Evolutionary conservation across 140 eudicot genomes (phyloP).

Genomic region (Cichorium intybus): DNA sequence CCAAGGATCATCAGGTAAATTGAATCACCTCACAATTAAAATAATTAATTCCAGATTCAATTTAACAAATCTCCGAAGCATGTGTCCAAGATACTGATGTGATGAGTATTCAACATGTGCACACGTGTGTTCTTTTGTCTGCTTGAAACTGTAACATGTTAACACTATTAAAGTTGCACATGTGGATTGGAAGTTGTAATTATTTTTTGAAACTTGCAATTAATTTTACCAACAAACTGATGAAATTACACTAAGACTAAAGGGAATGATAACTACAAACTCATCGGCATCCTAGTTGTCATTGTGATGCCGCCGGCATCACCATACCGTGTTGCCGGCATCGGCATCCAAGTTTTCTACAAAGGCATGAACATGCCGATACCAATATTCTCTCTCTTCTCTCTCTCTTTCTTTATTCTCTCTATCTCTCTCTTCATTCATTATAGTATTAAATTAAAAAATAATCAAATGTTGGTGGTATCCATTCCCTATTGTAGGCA

Average conservation of each 20-base stretch:
- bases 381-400: too few relatives aligned
- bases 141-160: constrained; percentile 25
- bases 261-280: too few relatives aligned
- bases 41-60: background rate
- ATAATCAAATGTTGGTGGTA: too few relatives aligned
- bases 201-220: background rate
- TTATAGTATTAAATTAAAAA: too few relatives aligned
- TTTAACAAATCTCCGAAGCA: constrained; percentile 11
- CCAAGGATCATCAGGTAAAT: constrained; percentile 55
- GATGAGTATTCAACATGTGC: constrained; percentile 34
- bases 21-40: background rate
- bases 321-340: too few relatives aligned
- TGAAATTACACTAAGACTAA: background rate
- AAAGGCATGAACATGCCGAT: too few relatives aligned
- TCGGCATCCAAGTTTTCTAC: too few relatives aligned
- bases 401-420: too few relatives aligned
- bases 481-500: too few relatives aligned
- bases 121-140: constrained; percentile 26
- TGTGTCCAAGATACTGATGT: constrained; percentile 29
- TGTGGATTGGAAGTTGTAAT: constrained; percentile 17
- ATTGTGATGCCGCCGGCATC: too few relatives aligned
- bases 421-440: too few relatives aligned
- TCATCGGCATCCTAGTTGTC: too few relatives aligned
- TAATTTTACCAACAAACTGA: background rate
- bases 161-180: constrained; percentile 13